Percentiles rank a stretch among this genome's conserved stretches.
Conservation (phyloP, 257 asterid species). For the Nicotiana undulata region DNA sequence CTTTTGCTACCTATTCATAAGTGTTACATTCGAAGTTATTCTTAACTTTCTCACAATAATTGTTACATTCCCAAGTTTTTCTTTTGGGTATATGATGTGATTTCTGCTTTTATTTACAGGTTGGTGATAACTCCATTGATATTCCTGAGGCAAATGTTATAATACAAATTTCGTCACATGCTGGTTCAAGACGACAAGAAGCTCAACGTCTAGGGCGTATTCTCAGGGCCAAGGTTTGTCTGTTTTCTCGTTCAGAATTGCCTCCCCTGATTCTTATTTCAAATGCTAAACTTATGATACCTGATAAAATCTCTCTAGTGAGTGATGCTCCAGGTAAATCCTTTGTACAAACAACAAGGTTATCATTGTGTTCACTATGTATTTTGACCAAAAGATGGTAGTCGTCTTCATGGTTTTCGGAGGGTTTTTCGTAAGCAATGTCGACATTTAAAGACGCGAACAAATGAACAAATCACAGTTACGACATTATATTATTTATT, state of each 20-base stretch:
- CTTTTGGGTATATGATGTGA: background rate
- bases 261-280: background rate
- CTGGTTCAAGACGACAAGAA: slow-evolving; percentile 99
- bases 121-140: slow-evolving; percentile 98
- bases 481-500: too few relatives aligned
- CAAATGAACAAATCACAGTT: too few relatives aligned
- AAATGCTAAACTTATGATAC: background rate
- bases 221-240: slow-evolving; percentile 93
- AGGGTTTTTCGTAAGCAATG: too few relatives aligned
- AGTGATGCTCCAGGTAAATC: background rate
- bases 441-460: too few relatives aligned
- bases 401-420: background rate
- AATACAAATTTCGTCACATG: slow-evolving; percentile 97
- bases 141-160: slow-evolving; percentile 99
- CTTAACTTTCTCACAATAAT: too few relatives aligned
- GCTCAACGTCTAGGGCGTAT: slow-evolving; percentile 99
- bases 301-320: background rate
- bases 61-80: background rate
- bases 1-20: background rate
- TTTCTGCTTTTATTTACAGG: slow-evolving; percentile 38
- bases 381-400: background rate
- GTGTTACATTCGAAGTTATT: background rate
- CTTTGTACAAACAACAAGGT: background rate
- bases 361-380: background rate
- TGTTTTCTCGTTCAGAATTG: slow-evolving; percentile 1